Evolutionary conservation across 352 stramenopile species (phyloP).

Genomic region (Phytophthora tentaculata): DNA sequence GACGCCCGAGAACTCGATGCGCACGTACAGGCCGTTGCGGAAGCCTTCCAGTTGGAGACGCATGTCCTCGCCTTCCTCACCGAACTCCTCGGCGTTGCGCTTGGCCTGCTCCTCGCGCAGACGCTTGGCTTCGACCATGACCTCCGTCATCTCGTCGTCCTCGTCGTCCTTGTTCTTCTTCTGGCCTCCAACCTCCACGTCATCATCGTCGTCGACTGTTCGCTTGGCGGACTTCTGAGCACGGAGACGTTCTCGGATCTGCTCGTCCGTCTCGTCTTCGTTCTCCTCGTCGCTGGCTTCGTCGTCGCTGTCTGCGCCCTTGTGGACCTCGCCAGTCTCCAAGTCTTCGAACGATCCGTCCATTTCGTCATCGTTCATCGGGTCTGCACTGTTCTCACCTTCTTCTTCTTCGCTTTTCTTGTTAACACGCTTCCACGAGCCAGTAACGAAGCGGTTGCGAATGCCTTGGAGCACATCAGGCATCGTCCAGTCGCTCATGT

Average conservation of each 20-base stretch:
- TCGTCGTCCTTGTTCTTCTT: constrained; percentile 62
- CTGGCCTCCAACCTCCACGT: constrained; percentile 41
- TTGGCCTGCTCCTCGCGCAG: constrained; percentile 82
- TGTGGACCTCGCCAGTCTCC: constrained; percentile 91
- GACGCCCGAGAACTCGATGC: constrained; percentile 95
- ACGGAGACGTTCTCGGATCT: constrained; percentile 87
- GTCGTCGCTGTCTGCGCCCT: constrained; percentile 36
- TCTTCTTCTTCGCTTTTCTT: constrained; percentile 48
- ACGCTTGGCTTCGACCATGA: constrained; percentile 86
- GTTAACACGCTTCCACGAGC: constrained; percentile 91
- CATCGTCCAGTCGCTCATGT: constrained; percentile 82
- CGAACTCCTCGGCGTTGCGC: constrained; percentile 96
- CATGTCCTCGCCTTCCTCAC: constrained; percentile 93
- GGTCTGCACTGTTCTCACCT: constrained; percentile 50
- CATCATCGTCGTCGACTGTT: constrained; percentile 65
- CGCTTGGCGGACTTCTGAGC: constrained; percentile 94
- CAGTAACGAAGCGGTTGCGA: constrained; percentile 96
- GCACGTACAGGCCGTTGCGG: constrained; percentile 96
- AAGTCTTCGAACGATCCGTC: constrained; percentile 98
- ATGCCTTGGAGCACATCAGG: constrained; percentile 79
- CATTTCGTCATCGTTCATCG: constrained; percentile 89
- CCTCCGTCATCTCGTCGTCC: constrained; percentile 88
- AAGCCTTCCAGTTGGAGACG: constrained; percentile 95
- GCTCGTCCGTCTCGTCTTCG: constrained; percentile 75
- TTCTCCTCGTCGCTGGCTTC: constrained; percentile 39